Evolutionary conservation across 2,329 filamentous ascomycete species (phyloP).

Genomic region (Helminthosporium solani): DNA sequence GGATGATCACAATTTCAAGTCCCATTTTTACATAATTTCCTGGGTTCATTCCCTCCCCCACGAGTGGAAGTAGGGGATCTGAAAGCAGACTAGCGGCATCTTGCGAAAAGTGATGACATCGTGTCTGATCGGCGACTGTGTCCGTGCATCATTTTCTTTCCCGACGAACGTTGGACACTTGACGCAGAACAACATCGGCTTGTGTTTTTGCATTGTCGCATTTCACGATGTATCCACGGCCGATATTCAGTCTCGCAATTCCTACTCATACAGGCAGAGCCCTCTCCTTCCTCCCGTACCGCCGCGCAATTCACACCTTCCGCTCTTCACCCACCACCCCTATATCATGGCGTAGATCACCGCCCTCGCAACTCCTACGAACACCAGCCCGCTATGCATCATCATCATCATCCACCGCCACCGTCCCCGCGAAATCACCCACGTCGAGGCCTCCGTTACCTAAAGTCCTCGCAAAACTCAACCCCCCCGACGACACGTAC

Average conservation of each 20-base stretch:
- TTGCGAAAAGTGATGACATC: constrained; percentile 33
- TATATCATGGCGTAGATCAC: background rate
- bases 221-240: constrained; percentile 26
- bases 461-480: constrained; percentile 49
- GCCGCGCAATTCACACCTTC: constrained; percentile 1
- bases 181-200: background rate
- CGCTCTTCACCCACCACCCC: background rate
- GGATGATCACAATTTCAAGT: too few species aligned
- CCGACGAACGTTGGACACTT: too few species aligned
- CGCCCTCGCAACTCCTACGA: too few species aligned
- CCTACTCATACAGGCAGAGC: constrained; percentile 1
- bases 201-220: background rate
- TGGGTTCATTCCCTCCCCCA: too few species aligned
- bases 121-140: constrained; percentile 11
- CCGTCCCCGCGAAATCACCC: constrained; percentile 7
- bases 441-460: constrained; percentile 6
- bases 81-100: constrained; percentile 16
- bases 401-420: background rate
- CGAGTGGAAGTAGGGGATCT: background rate
- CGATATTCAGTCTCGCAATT: constrained; percentile 10
- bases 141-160: constrained; percentile 2
- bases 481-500: constrained; percentile 71
- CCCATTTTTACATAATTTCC: too few species aligned
- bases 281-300: constrained; percentile 4
- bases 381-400: background rate